Percentiles rank a stretch among this genome's conserved stretches.
Evolutionary conservation across 495 filamentous ascomycete species (phyloP).

Genomic region (Melanomma pulvis-pyrius): DNA sequence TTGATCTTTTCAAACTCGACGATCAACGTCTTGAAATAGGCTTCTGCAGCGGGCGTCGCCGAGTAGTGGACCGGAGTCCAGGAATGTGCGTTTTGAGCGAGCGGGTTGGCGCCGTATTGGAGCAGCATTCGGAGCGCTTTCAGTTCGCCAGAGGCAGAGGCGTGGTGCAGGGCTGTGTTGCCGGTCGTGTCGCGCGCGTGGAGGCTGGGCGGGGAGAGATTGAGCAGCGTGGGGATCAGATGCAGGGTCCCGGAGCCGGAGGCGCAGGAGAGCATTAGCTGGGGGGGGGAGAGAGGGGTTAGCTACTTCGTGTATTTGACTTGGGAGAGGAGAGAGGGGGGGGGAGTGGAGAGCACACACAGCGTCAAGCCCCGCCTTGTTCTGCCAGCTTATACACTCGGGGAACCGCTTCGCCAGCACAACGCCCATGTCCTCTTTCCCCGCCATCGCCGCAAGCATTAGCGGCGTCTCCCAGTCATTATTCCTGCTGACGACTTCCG

Average conservation of each 20-base stretch:
- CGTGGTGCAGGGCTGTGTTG: slow-evolving; percentile 76
- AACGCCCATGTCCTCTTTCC: slow-evolving; percentile 62
- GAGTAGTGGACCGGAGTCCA: slow-evolving; percentile 76
- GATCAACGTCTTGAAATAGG: slow-evolving; percentile 70
- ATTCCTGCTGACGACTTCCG: slow-evolving; percentile 65
- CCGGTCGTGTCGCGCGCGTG: slow-evolving; percentile 60
- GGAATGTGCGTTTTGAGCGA: slow-evolving; percentile 66
- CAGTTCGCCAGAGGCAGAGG: slow-evolving; percentile 67
- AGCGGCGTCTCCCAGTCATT: slow-evolving; percentile 72
- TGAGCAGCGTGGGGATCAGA: slow-evolving; percentile 38
- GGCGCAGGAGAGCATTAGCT: slow-evolving; percentile 41
- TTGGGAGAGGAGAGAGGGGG: neutral
- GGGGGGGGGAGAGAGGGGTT: neutral
- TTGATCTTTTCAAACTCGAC: slow-evolving; percentile 54
- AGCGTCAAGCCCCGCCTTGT: slow-evolving; percentile 51
- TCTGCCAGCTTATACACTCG: slow-evolving; percentile 38
- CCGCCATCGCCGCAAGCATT: slow-evolving; percentile 54
- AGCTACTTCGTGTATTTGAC: neutral
- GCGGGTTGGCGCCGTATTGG: slow-evolving; percentile 65
- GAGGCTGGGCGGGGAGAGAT: slow-evolving; percentile 12
- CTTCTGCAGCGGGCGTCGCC: slow-evolving; percentile 72
- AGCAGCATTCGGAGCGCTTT: slow-evolving; percentile 73
- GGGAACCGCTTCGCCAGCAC: slow-evolving; percentile 56
- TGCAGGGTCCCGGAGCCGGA: slow-evolving; percentile 35
- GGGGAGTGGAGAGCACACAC: slow-evolving; percentile 31